Evolutionary conservation across 306 rosid genomes (phyloP).

Genomic region (Pachyrhizus erosus): DNA sequence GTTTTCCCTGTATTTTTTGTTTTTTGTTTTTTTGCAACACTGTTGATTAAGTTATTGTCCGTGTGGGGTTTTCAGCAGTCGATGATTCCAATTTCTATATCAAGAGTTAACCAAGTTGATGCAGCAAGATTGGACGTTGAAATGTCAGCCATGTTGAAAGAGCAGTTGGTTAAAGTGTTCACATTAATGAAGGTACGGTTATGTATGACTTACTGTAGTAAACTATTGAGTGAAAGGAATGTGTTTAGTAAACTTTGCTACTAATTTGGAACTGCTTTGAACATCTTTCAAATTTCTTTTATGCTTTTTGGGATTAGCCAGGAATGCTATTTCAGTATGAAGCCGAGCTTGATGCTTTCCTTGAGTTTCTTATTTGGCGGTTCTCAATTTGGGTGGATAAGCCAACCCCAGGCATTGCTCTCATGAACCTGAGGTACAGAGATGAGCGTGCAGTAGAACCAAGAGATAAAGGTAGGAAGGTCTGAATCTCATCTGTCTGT

Average conservation of each 20-base stretch:
- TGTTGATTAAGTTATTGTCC: background rate
- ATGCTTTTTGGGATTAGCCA: slow-evolving; percentile 84
- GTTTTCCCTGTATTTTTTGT: background rate
- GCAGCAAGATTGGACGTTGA: slow-evolving; percentile 94
- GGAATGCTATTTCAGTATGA: slow-evolving; percentile 99
- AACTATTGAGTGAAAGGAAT: slow-evolving; percentile 6
- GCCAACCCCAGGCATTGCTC: slow-evolving; percentile 96
- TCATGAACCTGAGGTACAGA: slow-evolving; percentile 96
- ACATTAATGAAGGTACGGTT: slow-evolving; percentile 87
- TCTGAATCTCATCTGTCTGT: slow-evolving; percentile 37
- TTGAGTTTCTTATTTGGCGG: slow-evolving; percentile 97
- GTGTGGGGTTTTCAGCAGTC: slow-evolving; percentile 53
- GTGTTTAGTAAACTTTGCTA: background rate
- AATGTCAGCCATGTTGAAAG: slow-evolving; percentile 99
- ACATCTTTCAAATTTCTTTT: slow-evolving; percentile 39
- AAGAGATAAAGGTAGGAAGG: slow-evolving; percentile 73
- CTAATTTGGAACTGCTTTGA: slow-evolving; percentile 30
- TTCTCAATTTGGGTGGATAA: slow-evolving; percentile 98
- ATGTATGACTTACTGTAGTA: background rate
- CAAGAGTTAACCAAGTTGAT: slow-evolving; percentile 96
- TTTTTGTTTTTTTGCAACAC: background rate
- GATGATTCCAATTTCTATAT: slow-evolving; percentile 78
- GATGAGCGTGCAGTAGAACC: slow-evolving; percentile 83
- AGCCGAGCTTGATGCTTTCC: slow-evolving; percentile 87
- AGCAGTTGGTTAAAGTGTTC: slow-evolving; percentile 94